A percentile compares a stretch with the other conserved stretches of the same genome.
These are phyloP conservation scores for Argentina anserina DNA, from an alignment of 306 rosid genomes.

Conservation along the genomic window DNA sequence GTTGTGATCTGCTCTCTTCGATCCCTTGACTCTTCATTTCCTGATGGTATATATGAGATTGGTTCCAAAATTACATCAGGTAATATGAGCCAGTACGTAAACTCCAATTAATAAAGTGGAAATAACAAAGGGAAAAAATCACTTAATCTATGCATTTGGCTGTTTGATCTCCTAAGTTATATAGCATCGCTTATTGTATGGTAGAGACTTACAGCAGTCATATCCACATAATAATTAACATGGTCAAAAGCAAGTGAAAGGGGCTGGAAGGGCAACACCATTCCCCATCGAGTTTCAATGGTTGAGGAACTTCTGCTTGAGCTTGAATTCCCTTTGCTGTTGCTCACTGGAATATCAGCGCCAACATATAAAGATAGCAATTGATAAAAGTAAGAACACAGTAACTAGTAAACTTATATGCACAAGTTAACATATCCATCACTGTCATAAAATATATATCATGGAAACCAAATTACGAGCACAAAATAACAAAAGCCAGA, in stretches of 20 bases:
- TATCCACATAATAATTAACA: slow-evolving; percentile 28
- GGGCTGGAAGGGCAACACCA: slow-evolving; percentile 34
- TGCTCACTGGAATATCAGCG: neutral
- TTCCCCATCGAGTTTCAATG: slow-evolving; percentile 15
- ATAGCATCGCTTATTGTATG: neutral
- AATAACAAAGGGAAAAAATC: neutral
- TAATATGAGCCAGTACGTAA: neutral
- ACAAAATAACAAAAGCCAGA: neutral
- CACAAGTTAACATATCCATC: neutral
- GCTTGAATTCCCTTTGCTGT: neutral
- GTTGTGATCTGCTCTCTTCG: slow-evolving; percentile 32
- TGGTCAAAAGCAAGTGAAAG: slow-evolving; percentile 27
- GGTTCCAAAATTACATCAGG: neutral
- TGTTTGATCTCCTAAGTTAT: neutral
- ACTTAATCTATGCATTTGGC: neutral
- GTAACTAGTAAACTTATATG: neutral
- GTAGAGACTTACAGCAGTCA: slow-evolving; percentile 23
- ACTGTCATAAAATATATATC: neutral
- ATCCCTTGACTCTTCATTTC: slow-evolving; percentile 48
- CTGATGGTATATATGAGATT: slow-evolving; percentile 28
- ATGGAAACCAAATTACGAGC: neutral
- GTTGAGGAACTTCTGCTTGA: slow-evolving; percentile 4
- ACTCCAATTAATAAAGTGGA: neutral
- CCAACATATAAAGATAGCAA: neutral
- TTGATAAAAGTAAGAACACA: neutral